Evolutionary conservation across 495 filamentous ascomycete species (phyloP), one percentile per base, ranked within the genome.

Genomic region (Trichoderma reesei): DNA sequence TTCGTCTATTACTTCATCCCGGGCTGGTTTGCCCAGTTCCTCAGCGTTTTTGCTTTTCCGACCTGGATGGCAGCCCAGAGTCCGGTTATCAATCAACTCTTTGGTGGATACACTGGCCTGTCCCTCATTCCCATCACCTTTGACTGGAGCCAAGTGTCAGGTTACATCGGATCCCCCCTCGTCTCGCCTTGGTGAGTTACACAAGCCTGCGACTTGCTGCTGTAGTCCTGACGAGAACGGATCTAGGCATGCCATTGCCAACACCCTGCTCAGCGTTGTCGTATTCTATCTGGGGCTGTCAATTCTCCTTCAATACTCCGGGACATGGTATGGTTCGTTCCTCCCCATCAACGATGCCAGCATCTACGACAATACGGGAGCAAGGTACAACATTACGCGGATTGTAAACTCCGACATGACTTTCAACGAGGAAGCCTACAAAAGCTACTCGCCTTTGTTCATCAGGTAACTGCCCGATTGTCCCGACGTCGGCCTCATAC

Each of bases 51-150:
- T 63, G 83, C 83, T 20, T 85, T 86, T 66, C 72, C 82, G 48
- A 86, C 84, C 10, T 87, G 85, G 84, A 75, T 86, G 44, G 75
- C 74, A 3, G 84, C 85, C 5, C 72, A 85, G 36, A 90, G 84
- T 65, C 79, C 85, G 0, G 79, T 89, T 8, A 75, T 89, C 42
- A 89, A 89, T 64, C 87, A 90, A 69, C 65, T 90, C 10, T 90
- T 90, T 69, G 87, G 88, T 0, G 83, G 83, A 61, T 72, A 70
- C 10, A 86, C 85, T 3, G 88, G 88, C 0, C 68, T 90, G 26
- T 84, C 82, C 0, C 61, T 88, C 38, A 65, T 86, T 7, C 84
- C 84, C 11, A 80, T 88, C 51, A 87, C 83, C 6, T 85, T 87
- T 65, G 84, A 87, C 72, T 88, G 86, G 86, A 86, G 83, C 46